A percentile compares a stretch with the other conserved stretches of the same genome.
These are phyloP conservation scores for Mycena pura DNA, from an alignment of 768 basidiomycete species.

Conservation along the genomic window DNA sequence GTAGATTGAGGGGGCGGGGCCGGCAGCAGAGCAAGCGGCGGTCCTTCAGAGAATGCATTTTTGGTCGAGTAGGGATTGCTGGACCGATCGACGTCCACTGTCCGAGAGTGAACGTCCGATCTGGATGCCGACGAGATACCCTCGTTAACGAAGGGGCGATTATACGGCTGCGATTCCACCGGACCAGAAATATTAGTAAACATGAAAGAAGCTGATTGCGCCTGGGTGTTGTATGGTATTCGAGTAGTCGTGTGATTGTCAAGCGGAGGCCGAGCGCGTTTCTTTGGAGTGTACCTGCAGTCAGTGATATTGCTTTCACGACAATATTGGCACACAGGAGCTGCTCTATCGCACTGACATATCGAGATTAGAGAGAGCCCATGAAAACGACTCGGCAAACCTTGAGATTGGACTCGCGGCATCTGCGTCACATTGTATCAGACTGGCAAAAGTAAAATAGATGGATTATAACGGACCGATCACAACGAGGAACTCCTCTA, in stretches of 20 bases:
- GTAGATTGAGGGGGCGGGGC: conserved; percentile 30
- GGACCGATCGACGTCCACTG: conserved; percentile 13
- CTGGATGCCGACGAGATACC: conserved; percentile 4
- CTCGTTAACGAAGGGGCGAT: conserved; percentile 22
- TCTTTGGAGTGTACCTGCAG: conserved; percentile 80
- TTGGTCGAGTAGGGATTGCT: conserved; percentile 7
- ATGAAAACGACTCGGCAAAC: conserved; percentile 41
- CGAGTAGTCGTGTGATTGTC: conserved; percentile 27
- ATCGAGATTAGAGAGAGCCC: background rate
- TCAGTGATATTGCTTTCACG: conserved; percentile 56
- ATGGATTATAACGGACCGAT: conserved; percentile 42
- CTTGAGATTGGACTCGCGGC: conserved; percentile 71
- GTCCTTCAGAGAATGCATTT: conserved; percentile 24
- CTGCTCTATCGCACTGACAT: conserved; percentile 70
- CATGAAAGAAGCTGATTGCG: conserved; percentile 28
- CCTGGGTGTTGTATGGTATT: conserved; percentile 27
- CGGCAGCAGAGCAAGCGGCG: conserved; percentile 29
- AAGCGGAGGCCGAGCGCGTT: conserved; percentile 60
- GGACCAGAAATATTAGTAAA: conserved; percentile 26
- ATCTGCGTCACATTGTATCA: conserved; percentile 31
- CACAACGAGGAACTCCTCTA: conserved; percentile 76
- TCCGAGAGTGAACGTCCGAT: background rate
- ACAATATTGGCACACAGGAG: conserved; percentile 76
- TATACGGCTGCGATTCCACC: conserved; percentile 11
- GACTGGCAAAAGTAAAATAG: background rate